phyloP scores from a whole-genome alignment of 805 yeast species.

The Tetrapisispora iriomotensis region DNA sequence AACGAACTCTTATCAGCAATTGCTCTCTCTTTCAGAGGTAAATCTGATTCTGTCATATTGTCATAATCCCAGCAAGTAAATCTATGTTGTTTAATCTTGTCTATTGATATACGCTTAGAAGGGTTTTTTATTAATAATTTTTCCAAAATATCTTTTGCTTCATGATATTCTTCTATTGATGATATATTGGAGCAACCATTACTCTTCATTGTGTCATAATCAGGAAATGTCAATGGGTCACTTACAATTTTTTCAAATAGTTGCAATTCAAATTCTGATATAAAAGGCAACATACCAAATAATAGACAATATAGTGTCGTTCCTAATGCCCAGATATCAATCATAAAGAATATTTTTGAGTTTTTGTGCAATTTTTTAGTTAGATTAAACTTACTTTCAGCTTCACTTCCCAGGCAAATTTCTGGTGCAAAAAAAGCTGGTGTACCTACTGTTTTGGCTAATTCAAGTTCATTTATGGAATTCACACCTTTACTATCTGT shows the following conservation, averaged over 20 bases:
- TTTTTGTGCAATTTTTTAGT: constrained; percentile 21
- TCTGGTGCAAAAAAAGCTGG: constrained; percentile 97
- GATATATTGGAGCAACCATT: constrained; percentile 26
- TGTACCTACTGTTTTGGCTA: constrained; percentile 95
- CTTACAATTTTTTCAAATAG: constrained; percentile 73
- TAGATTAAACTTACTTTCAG: constrained; percentile 14
- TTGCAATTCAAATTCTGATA: constrained; percentile 60
- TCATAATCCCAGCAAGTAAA: constrained; percentile 44
- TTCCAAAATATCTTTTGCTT: constrained; percentile 46
- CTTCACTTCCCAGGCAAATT: constrained; percentile 50
- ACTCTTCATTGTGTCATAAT: constrained; percentile 18
- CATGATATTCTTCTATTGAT: constrained; percentile 36
- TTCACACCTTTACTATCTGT: constrained; percentile 10
- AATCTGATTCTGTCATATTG: constrained; percentile 10
- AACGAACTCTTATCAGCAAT: constrained; percentile 13
- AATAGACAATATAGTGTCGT: constrained; percentile 80
- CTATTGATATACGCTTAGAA: constrained; percentile 51
- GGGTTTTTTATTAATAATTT: constrained; percentile 66
- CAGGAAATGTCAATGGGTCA: constrained; percentile 50
- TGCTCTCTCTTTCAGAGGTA: constrained; percentile 12
- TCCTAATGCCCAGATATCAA: constrained; percentile 97
- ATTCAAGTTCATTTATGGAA: constrained; percentile 52
- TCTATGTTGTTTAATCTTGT: constrained; percentile 67
- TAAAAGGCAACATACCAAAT: constrained; percentile 84
- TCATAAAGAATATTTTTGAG: constrained; percentile 62